phyloP scores from a whole-genome alignment of 768 basidiomycete species.

The Leccinum uliginosum region DNA sequence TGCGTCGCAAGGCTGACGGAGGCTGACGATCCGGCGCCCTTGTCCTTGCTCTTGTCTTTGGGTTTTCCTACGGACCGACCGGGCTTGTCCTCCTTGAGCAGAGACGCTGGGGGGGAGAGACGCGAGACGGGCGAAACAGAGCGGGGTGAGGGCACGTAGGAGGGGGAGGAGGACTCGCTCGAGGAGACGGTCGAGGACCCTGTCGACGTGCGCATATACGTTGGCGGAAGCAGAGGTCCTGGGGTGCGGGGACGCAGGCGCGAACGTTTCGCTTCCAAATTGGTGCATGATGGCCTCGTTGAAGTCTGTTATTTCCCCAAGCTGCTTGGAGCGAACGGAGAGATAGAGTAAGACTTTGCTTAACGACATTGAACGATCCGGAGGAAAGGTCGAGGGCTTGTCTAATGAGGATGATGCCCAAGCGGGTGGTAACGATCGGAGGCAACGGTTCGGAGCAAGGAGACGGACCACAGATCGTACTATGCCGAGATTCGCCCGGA shows the following conservation, averaged over 20 bases:
- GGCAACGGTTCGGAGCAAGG: too few species aligned
- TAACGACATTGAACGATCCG: too few species aligned
- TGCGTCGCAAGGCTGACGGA: background rate
- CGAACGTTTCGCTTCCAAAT: too few species aligned
- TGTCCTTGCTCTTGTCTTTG: background rate
- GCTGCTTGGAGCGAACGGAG: too few species aligned
- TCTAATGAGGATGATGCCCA: too few species aligned
- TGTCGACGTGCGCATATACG: constrained; percentile 6
- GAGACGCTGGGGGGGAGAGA: constrained; percentile 1
- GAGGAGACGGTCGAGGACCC: constrained; percentile 16
- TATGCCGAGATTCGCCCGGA: too few species aligned
- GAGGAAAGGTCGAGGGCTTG: too few species aligned
- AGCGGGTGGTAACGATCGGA: too few species aligned
- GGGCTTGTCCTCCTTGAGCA: constrained; percentile 6
- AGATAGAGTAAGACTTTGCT: too few species aligned
- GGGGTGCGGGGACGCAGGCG: background rate
- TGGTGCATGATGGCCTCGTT: too few species aligned
- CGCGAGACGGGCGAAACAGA: constrained; percentile 19
- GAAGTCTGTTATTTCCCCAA: too few species aligned
- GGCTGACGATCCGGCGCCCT: background rate
- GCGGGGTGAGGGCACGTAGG: constrained; percentile 17
- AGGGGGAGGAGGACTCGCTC: constrained; percentile 19
- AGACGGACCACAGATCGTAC: too few species aligned
- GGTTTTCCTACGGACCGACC: background rate
- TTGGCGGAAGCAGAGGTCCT: background rate